These are phyloP conservation scores for Aspergillus caelatus DNA, from an alignment of 2,329 filamentous ascomycete species.

Conservation along the genomic window DNA sequence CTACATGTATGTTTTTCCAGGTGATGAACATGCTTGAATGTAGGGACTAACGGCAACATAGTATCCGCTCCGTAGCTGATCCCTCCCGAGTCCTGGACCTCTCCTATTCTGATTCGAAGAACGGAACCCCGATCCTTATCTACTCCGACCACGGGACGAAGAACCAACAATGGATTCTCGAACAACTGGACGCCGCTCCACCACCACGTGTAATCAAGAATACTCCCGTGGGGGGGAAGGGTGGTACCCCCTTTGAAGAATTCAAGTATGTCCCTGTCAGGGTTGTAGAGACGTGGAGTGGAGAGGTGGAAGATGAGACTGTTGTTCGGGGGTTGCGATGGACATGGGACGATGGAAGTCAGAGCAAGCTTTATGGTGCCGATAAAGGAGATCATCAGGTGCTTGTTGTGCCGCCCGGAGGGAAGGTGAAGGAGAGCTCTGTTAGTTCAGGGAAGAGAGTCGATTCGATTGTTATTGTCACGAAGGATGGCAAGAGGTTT, in stretches of 20 bases:
- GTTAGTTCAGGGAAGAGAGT: background rate
- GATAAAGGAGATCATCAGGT: background rate
- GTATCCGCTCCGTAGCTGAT: background rate
- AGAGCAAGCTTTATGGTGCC: background rate
- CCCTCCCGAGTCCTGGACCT: background rate
- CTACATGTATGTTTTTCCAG: background rate
- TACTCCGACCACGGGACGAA: background rate
- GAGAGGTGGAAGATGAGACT: background rate
- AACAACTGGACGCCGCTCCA: background rate
- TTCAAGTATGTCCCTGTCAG: background rate
- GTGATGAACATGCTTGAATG: background rate
- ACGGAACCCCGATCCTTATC: background rate
- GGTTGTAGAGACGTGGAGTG: background rate
- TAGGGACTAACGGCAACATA: rapidly evolving
- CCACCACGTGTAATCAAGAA: background rate
- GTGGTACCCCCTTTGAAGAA: background rate
- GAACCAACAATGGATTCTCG: background rate
- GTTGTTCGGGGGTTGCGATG: background rate
- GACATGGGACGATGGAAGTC: background rate
- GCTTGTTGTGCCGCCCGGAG: background rate
- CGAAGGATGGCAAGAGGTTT: background rate
- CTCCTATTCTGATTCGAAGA: background rate
- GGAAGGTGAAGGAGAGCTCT: background rate
- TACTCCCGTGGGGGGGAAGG: background rate
- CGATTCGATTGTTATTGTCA: background rate